Evolutionary conservation across 495 filamentous ascomycete genomes (phyloP).

Genomic region (Penicillium canescens): DNA sequence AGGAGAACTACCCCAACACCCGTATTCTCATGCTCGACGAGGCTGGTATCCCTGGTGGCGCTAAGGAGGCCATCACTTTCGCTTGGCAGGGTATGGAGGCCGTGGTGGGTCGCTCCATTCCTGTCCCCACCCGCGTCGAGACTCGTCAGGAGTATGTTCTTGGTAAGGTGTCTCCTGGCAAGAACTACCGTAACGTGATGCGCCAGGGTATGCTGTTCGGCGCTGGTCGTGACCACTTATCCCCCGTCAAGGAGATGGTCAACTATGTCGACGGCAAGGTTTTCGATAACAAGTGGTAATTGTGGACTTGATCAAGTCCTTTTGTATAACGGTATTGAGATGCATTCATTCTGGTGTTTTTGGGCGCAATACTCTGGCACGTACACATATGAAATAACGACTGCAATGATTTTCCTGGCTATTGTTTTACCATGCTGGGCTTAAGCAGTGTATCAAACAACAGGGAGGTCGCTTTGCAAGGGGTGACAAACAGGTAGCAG

Average conservation of each 20-base stretch:
- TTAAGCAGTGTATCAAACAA: not conserved
- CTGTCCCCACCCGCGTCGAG: constrained; percentile 53
- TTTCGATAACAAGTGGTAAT: constrained; percentile 48
- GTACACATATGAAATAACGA: not conserved
- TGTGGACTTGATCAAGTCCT: not conserved
- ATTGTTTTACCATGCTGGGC: not conserved
- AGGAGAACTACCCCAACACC: constrained; percentile 46
- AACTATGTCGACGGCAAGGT: constrained; percentile 46
- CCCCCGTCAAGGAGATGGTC: constrained; percentile 48
- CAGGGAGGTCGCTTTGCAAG: too few species aligned
- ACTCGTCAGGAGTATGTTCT: constrained; percentile 47
- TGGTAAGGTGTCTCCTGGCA: constrained; percentile 54
- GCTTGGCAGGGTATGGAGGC: constrained; percentile 58
- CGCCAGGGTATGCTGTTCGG: constrained; percentile 51
- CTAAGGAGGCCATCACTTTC: constrained; percentile 61
- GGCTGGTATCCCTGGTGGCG: constrained; percentile 51
- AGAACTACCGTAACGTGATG: constrained; percentile 54
- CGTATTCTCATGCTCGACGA: constrained; percentile 55
- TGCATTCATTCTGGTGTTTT: not conserved
- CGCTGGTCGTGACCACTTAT: constrained; percentile 40
- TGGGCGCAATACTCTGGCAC: not conserved
- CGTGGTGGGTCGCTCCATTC: constrained; percentile 50
- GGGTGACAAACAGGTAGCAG: too few species aligned
- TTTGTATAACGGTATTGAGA: constrained; percentile 5
- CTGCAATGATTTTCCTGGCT: not conserved